Base-by-base conservation (phyloP, 164 flowering plant species). In the Vitis cinerea region DNA sequence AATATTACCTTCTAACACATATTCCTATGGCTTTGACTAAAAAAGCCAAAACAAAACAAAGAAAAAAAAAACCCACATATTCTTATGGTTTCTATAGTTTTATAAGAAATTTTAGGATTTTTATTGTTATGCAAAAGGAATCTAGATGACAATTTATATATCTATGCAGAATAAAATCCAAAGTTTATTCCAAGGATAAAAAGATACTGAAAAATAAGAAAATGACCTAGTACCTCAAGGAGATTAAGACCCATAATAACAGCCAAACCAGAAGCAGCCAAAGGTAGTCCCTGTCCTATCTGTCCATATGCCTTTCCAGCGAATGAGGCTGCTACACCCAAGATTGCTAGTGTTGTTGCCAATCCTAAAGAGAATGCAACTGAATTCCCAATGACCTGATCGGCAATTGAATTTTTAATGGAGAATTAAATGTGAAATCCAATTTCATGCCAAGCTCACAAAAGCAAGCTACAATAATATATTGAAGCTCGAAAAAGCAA, bases 281-380 rank as follows among this genome's bases (percentile, higher is more conserved):
- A n/a, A 55, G 99, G 99, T 63, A 94, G 82, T 58, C 99, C 99
- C 71, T 83, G 91, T 14, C 99, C 99, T 53, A 92, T 77, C 79
- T 94, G 98, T 68, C 98, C 99, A 79, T 95, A 95, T 71, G 98
- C 99, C 83, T 91, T 95, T 63, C 99, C 99, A 72, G 99, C 97
- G 83, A 92, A 83, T 63, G 99, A 92, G 50, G 98, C 97, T 78
- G 84, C 94, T 74, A 94, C 59, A 2, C 98, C 98, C 10, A 95
- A 80, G 50, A 95, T 73, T 70, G 99, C 99, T 49, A 95, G 79
- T 53, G 98, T 92, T 52, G 97, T 95, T 7, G 98, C 99, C 86
- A 95, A 81, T 64, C 98, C 99, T 81, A 95, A 72, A 50, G 99
- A 73, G 78, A 95, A 95, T 31, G 99, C 91, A 83, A 95, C 61